Percentiles rank a stretch among this genome's conserved stretches.
Conservation (phyloP, 2,329 filamentous ascomycete genomes). For the Pseudocercospora fijiensis region DNA sequence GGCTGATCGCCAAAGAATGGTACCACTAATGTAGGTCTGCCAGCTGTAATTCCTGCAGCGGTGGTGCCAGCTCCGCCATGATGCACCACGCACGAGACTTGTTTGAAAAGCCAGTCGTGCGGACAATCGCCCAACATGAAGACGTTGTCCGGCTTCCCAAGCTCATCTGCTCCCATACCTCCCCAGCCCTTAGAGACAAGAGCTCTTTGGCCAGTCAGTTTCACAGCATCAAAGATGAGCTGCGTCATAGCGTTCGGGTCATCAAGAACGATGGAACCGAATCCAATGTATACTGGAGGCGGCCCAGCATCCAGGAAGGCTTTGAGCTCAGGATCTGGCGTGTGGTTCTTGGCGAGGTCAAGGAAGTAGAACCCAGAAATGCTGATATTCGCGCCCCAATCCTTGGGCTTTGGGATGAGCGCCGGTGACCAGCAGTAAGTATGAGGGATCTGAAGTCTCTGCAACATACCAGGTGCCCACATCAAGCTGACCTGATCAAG, state of each 20-base stretch:
- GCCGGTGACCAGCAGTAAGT: conserved; percentile 91
- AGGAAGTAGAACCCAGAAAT: conserved; percentile 78
- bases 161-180: conserved; percentile 44
- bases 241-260: conserved; percentile 69
- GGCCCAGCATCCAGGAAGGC: conserved; percentile 67
- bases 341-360: conserved; percentile 64
- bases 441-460: conserved; percentile 73
- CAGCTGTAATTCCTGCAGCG: conserved; percentile 54
- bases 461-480: conserved; percentile 78
- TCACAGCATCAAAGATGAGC: conserved; percentile 70
- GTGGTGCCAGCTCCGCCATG: conserved; percentile 62
- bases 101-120: conserved; percentile 60
- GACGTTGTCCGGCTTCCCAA: conserved; percentile 45
- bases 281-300: conserved; percentile 77
- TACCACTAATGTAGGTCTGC: conserved; percentile 54
- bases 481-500: conserved; percentile 76
- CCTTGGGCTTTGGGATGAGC: conserved; percentile 73
- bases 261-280: conserved; percentile 79
- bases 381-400: conserved; percentile 71
- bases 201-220: conserved; percentile 51
- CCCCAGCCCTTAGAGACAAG: conserved; percentile 59
- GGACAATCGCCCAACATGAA: conserved; percentile 57
- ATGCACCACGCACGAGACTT: conserved; percentile 57
- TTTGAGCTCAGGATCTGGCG: conserved; percentile 63
- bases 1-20: conserved; percentile 60